phyloP scores from a whole-genome alignment of 345 rosid genomes.

The Aurinia saxatilis region DNA sequence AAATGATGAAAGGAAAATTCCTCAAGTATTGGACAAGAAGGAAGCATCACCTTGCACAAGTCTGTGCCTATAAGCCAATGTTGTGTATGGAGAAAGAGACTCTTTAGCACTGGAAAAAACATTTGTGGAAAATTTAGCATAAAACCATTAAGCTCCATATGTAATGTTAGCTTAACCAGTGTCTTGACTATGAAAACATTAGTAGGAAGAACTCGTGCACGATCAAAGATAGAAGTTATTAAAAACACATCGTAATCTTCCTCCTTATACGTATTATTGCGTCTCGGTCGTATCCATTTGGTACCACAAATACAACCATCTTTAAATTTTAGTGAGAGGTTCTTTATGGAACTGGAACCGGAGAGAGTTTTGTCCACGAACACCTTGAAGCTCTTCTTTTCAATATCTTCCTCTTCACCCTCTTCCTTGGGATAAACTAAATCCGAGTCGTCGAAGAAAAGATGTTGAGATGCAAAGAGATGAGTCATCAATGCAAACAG shows the following conservation, averaged over 20 bases:
- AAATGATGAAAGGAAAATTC: background rate
- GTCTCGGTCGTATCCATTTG: background rate
- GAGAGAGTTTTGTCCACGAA: background rate
- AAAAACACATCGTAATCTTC: no score
- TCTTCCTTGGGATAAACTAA: background rate
- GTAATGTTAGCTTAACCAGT: background rate
- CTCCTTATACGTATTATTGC: no score
- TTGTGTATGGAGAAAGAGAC: background rate
- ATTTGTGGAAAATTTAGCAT: background rate
- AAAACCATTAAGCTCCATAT: background rate
- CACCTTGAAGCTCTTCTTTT: background rate
- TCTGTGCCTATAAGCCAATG: background rate
- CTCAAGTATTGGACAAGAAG: background rate
- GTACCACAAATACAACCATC: background rate
- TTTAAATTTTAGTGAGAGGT: background rate
- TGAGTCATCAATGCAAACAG: background rate
- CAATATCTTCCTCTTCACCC: background rate
- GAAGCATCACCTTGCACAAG: background rate
- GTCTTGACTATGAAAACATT: background rate
- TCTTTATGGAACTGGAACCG: background rate
- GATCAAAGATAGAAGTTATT: no score
- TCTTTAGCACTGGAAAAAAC: slow-evolving; percentile 4
- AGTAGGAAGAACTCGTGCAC: background rate
- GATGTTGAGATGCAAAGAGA: background rate
- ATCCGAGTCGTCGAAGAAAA: background rate